Conservation (phyloP, 805 yeast genomes). For the Grigorovia humatica region DNA sequence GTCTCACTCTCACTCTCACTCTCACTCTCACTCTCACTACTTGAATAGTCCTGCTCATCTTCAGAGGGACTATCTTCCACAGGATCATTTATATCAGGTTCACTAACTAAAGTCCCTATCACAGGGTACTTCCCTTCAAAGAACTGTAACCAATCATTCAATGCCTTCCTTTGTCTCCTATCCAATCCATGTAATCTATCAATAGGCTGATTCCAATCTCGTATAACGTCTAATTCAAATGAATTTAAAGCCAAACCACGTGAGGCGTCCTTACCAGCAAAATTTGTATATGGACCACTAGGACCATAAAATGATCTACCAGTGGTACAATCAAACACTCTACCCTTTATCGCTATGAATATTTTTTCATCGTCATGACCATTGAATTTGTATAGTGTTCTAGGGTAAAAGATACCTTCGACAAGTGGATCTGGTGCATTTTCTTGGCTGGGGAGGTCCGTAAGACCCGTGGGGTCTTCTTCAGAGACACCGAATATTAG, state of each 20-base stretch:
- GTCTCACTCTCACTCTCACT: not conserved
- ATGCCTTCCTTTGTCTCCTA: slow-evolving; percentile 48
- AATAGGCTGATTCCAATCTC: slow-evolving; percentile 64
- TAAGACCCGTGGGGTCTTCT: slow-evolving; percentile 30
- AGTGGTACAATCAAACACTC: slow-evolving; percentile 70
- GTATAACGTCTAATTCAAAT: slow-evolving; percentile 59
- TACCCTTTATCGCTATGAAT: slow-evolving; percentile 78
- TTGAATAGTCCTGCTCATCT: not conserved
- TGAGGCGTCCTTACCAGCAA: slow-evolving; percentile 94
- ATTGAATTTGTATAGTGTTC: slow-evolving; percentile 60
- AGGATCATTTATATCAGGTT: slow-evolving; percentile 22
- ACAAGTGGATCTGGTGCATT: slow-evolving; percentile 30
- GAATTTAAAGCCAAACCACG: slow-evolving; percentile 85
- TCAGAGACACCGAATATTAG: slow-evolving; percentile 26
- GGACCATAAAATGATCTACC: slow-evolving; percentile 91
- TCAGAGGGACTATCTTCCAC: not conserved
- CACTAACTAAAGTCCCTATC: slow-evolving; percentile 60
- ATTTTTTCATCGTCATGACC: slow-evolving; percentile 74
- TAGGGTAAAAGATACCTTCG: slow-evolving; percentile 56
- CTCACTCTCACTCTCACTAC: not conserved
- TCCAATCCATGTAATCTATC: slow-evolving; percentile 59
- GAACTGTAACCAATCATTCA: slow-evolving; percentile 78
- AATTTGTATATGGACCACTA: slow-evolving; percentile 86
- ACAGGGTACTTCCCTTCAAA: slow-evolving; percentile 73
- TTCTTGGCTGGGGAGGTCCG: slow-evolving; percentile 10